Evolutionary conservation across 495 filamentous ascomycete genomes (phyloP).

Genomic region (Acidiella bohemica): DNA sequence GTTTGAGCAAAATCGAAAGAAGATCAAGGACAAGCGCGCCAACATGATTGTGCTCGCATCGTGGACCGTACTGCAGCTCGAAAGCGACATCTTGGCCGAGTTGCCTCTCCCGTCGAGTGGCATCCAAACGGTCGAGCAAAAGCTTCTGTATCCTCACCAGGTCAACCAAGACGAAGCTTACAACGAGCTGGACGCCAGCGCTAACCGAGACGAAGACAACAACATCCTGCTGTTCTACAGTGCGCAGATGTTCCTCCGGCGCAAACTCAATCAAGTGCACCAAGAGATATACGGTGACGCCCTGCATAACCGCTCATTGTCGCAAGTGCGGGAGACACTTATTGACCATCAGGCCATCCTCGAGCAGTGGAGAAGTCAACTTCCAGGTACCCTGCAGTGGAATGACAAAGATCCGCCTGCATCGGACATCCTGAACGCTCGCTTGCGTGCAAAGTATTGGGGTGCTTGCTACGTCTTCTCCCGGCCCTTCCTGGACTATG

Average conservation of each 20-base stretch:
- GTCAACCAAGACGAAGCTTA: slow-evolving; percentile 16
- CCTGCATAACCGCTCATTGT: slow-evolving; percentile 1
- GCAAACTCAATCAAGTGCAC: slow-evolving; percentile 73
- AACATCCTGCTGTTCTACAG: slow-evolving; percentile 51
- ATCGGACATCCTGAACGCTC: slow-evolving; percentile 64
- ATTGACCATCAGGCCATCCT: slow-evolving; percentile 21
- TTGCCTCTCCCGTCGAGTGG: slow-evolving; percentile 52
- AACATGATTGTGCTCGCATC: slow-evolving; percentile 44
- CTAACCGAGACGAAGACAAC: not conserved
- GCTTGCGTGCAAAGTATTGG: slow-evolving; percentile 87
- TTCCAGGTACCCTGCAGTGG: slow-evolving; percentile 46
- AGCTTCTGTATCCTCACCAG: slow-evolving; percentile 51
- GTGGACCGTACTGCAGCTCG: slow-evolving; percentile 89
- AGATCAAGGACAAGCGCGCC: slow-evolving; percentile 18
- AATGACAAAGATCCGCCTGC: slow-evolving; percentile 46
- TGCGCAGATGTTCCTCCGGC: slow-evolving; percentile 74
- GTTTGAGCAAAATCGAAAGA: slow-evolving; percentile 3
- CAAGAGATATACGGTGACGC: slow-evolving; percentile 33
- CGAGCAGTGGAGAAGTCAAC: slow-evolving; percentile 31
- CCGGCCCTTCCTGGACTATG: slow-evolving; percentile 59
- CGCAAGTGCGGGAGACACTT: slow-evolving; percentile 6
- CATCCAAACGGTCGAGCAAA: slow-evolving; percentile 21
- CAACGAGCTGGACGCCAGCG: slow-evolving; percentile 3
- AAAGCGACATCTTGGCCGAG: slow-evolving; percentile 92
- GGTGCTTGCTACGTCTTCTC: slow-evolving; percentile 84